Base-by-base conservation (phyloP, 495 filamentous ascomycete genomes). In the Trichoderma erinaceum region DNA sequence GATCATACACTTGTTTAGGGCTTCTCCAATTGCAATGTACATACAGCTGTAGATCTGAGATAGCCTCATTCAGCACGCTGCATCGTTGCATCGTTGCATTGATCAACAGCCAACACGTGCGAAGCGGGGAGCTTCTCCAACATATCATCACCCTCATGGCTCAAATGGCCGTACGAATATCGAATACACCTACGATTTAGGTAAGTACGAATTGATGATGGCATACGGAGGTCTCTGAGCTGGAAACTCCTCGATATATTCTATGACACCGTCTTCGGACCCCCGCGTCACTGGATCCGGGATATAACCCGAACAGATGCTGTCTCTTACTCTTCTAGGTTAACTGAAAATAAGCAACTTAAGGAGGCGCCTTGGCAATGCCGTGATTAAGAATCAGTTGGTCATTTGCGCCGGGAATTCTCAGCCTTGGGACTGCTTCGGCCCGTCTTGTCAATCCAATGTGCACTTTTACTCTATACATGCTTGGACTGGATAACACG, bases 1-100 rank as follows among this genome's bases (percentile, higher is more conserved):
- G 21, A 52, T 11, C n/a, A 5, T 11, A 23, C n/a, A 23, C 4
- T 21, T 11, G 18, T 4, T 11, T 52, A 18, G 21, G 4, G 48
- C 4, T 52, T 52, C 48, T 23, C 48, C 48, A 52, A 52, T 21
- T 52, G 0, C 48, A 52, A 25, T 8, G 3, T 48, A 46, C 44
- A 46, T n/a, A 7, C 35, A 38, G 35, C 27, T 35, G 56, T 25
- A 32, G 56, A 61, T 61, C 56, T 61, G 13, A 13, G 16, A 25
- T 56, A 25, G n/a, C 23, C 56, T 13, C 29, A 18, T 27, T 18
- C 10, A 61, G 56, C 25, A 61, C 56, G 23, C 56, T 61, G 56
- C 56, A 61, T 61, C 27, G 56, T 61, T 32, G 56, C 25, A 61
- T 61, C 27, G 56, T 61, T 32, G 56, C 56, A 61, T 10, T 32